These are phyloP conservation scores for Neurospora sp. DNA, from an alignment of 495 filamentous ascomycete genomes.

Conservation along the genomic window DNA sequence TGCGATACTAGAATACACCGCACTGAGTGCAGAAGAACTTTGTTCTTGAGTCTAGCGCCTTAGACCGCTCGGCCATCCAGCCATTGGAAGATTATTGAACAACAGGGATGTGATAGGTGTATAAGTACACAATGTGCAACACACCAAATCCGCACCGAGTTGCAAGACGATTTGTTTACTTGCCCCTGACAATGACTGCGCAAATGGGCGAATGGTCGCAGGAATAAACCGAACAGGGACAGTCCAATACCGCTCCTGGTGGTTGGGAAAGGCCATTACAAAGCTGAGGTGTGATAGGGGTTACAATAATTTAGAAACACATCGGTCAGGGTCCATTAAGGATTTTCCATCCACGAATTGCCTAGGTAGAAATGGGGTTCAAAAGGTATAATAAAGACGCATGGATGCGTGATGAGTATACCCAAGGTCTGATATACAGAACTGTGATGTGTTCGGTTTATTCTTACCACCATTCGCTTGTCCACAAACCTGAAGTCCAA, in stretches of 20 bases:
- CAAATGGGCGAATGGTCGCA: too few relatives aligned
- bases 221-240: background rate
- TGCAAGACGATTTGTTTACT: background rate
- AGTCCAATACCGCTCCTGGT: background rate
- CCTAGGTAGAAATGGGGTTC: rapidly evolving
- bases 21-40: constrained; percentile 4
- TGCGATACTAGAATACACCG: constrained; percentile 2
- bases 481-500: background rate
- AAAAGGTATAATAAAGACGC: background rate
- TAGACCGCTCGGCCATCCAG: constrained; percentile 26
- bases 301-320: background rate
- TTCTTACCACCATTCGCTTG: background rate
- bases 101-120: background rate
- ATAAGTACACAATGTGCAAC: background rate
- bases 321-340: background rate
- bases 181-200: background rate
- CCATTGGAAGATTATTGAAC: background rate
- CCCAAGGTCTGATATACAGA: background rate
- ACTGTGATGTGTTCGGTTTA: background rate
- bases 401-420: background rate
- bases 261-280: background rate
- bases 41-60: constrained; percentile 24
- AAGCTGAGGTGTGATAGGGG: background rate
- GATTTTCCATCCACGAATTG: background rate
- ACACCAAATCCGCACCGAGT: background rate